Conservation (phyloP, 1,284 basidiomycete species). For the Cronartium quercuum region DNA sequence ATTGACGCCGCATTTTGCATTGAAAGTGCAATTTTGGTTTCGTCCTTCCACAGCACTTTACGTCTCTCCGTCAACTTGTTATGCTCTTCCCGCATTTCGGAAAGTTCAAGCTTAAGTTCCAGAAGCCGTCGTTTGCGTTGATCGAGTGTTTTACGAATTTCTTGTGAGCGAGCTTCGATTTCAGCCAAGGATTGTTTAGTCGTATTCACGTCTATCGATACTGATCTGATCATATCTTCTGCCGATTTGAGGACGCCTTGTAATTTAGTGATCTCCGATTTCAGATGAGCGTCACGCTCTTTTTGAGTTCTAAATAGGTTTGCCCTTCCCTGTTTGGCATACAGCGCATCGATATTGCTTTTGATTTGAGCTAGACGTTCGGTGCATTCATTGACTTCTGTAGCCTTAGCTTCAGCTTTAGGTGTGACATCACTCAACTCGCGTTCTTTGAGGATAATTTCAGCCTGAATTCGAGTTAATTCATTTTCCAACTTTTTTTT, state of each 20-base stretch:
- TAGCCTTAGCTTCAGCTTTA: conserved; percentile 21
- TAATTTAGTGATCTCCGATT: conserved; percentile 65
- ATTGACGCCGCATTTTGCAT: conserved; percentile 72
- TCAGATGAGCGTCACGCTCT: conserved; percentile 73
- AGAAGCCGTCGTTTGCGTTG: conserved; percentile 27
- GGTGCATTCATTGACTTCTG: conserved; percentile 44
- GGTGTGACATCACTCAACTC: conserved; percentile 14
- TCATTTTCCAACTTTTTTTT: conserved; percentile 6
- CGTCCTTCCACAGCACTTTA: conserved; percentile 84
- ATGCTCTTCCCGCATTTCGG: conserved; percentile 15
- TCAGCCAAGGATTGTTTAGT: not conserved
- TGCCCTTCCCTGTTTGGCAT: conserved; percentile 78
- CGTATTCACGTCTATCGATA: conserved; percentile 26
- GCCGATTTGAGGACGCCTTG: conserved; percentile 18
- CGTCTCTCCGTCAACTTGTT: not conserved
- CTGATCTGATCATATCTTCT: conserved; percentile 20
- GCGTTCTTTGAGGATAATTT: conserved; percentile 22
- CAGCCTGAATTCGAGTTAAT: conserved; percentile 1
- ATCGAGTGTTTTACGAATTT: conserved; percentile 17
- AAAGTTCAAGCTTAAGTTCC: not conserved
- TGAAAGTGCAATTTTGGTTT: conserved; percentile 74
- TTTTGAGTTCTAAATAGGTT: conserved; percentile 74
- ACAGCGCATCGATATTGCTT: conserved; percentile 65
- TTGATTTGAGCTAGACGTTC: conserved; percentile 61
- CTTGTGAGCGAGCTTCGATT: conserved; percentile 1